Base-by-base conservation (phyloP, 257 asterid species). In the Przewalskia tangutica region DNA sequence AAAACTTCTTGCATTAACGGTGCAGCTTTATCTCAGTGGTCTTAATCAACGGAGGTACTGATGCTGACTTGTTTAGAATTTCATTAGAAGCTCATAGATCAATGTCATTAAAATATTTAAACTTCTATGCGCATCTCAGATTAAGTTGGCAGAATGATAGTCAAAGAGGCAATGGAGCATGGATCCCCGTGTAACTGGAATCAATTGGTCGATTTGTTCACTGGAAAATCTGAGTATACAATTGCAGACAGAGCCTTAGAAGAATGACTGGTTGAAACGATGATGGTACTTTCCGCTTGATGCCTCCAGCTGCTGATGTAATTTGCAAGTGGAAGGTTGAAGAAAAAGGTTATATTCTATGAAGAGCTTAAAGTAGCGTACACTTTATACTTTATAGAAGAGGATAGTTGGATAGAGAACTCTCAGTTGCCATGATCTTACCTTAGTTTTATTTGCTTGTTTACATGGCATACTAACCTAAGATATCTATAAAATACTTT, bases 1-100 rank as follows among this genome's bases (percentile, higher is more conserved):
- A 91, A 84, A 84, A 97, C 99, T 84, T 81, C 89, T 4, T 92
- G 89, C 88, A 84, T 92, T 80, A 84, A 88, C 5, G 91, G 88
- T 54, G 86, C 51, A 60, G 86, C 81, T 71, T 53, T 84, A 82
- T 85, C 87, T 81, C 84, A 82, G 14, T 87, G 84, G 51, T 77
- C 62, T 38, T 86, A 85, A 53, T 78, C 44, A 60, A 62, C 27
- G 75, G 83, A 83, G 91, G 87, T 90, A 86, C 51, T 65, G 10
- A 55, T 16, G 70, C 27, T 71, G 36, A 10, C 55, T 50, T 51
- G 34, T 70, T 44, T 48, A 8, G 83, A 60, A 54, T 82, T 75
- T 79, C 53, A 23, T 32, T 71, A 68, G 40, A 46, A 46, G 3
- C 38, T 46, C 18, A 71, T 46, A 71, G 40, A 71, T 46, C 34